A percentile compares a stretch with the other conserved stretches of the same genome.
These are phyloP conservation scores for Ajuga chamaepitys DNA, from an alignment of 257 asterid species.

Conservation along the genomic window DNA sequence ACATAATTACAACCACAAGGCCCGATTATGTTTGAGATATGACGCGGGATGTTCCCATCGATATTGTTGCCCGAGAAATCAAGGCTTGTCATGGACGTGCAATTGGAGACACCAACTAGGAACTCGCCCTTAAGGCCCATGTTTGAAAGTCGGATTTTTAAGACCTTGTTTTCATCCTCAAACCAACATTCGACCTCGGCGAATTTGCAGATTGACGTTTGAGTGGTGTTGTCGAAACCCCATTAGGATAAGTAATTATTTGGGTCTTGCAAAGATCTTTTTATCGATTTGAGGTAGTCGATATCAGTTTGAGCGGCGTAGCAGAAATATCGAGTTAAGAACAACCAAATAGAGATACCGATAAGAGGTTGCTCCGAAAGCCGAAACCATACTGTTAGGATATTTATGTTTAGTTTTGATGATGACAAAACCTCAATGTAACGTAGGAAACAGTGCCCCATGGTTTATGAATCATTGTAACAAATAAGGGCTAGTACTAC, in stretches of 20 bases:
- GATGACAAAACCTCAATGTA: too few species aligned
- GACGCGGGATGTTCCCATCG: conserved; percentile 43
- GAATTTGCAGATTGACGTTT: conserved; percentile 60
- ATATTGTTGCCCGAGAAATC: conserved; percentile 67
- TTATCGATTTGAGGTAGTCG: conserved; percentile 51
- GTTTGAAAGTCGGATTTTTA: conserved; percentile 44
- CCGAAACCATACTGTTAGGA: conserved; percentile 27
- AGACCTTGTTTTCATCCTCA: conserved; percentile 51
- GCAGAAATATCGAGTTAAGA: conserved; percentile 22
- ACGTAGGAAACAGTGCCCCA: too few species aligned
- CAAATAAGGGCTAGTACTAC: too few species aligned
- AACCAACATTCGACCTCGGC: conserved; percentile 79
- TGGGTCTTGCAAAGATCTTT: conserved; percentile 50
- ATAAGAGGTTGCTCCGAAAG: conserved; percentile 21
- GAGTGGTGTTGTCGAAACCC: conserved; percentile 47
- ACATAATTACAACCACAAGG: too few species aligned
- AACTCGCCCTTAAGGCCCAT: conserved; percentile 80
- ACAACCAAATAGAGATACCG: conserved; percentile 31
- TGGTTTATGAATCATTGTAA: too few species aligned
- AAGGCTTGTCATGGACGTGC: conserved; percentile 63
- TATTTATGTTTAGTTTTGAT: too few species aligned
- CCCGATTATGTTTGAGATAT: conserved; percentile 38
- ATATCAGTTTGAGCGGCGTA: conserved; percentile 41
- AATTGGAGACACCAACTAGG: conserved; percentile 48
- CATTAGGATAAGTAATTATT: conserved; percentile 38